Percentiles rank a stretch among this genome's conserved stretches.
Conservation (phyloP, 2,329 filamentous ascomycete genomes). For the Microascus cirrosus region DNA sequence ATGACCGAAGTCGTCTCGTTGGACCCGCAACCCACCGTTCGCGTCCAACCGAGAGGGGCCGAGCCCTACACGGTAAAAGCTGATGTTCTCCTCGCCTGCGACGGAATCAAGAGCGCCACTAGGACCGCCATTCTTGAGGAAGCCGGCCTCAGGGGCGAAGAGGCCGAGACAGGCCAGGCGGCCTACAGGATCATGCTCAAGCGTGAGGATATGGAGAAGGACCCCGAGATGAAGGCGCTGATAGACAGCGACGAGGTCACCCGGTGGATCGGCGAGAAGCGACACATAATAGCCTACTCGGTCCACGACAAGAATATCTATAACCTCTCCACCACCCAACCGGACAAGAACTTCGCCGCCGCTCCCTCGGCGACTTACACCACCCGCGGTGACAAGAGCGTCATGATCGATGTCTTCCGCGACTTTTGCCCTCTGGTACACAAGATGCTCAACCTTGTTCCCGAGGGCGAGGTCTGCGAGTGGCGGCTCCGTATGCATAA, state of each 20-base stretch:
- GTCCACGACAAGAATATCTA: slow-evolving; percentile 56
- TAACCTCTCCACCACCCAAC: slow-evolving; percentile 52
- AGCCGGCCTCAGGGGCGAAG: slow-evolving; percentile 38
- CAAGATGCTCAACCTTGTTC: slow-evolving; percentile 47
- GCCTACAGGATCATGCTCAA: slow-evolving; percentile 71
- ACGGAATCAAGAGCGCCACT: slow-evolving; percentile 43
- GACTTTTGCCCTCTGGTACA: slow-evolving; percentile 50
- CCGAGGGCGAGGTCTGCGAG: slow-evolving; percentile 52
- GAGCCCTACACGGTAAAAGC: slow-evolving; percentile 41
- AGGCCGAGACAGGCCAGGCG: slow-evolving; percentile 62
- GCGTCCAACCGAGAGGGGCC: slow-evolving; percentile 43
- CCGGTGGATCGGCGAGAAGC: slow-evolving; percentile 64
- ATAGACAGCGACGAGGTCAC: slow-evolving; percentile 57
- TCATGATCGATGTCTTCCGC: slow-evolving; percentile 48
- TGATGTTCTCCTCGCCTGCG: slow-evolving; percentile 40
- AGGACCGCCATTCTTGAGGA: slow-evolving; percentile 42
- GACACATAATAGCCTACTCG: slow-evolving; percentile 71
- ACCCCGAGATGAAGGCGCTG: slow-evolving; percentile 56
- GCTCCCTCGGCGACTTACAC: slow-evolving; percentile 51
- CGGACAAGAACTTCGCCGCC: slow-evolving; percentile 47
- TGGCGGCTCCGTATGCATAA: slow-evolving; percentile 52
- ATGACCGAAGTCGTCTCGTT: slow-evolving; percentile 47
- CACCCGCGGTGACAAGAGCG: slow-evolving; percentile 47
- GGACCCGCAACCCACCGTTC: slow-evolving; percentile 47
- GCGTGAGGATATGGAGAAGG: slow-evolving; percentile 52